Evolutionary conservation across 2,329 filamentous ascomycete genomes (phyloP), one percentile per base, ranked within the genome.

Genomic region (Penicillium sp.): DNA sequence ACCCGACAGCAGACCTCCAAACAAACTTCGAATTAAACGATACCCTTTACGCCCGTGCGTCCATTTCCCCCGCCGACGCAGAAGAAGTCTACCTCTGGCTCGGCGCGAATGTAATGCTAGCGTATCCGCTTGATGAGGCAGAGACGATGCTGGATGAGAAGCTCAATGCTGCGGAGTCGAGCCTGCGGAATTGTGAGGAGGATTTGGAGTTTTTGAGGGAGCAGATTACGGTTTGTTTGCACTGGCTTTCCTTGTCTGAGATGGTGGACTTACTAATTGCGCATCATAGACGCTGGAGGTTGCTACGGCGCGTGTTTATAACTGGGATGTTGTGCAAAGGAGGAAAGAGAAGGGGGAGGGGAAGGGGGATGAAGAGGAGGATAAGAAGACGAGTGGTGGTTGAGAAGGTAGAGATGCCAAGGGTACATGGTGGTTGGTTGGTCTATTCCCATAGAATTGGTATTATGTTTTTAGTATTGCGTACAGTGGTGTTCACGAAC

Each of bases 41-140:
- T 67, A 99, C 93, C 2, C 78, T 99, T 8, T 96, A 90, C 66
- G 88, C 91, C 16, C 93, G 90, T 69, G 93, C 93, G 11, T 80
- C 83, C 37, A 83, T 97, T 48, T 83, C 86, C 18, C 82, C 86
- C 1, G 89, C 88, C 0, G 84, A 72, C 41, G 68, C 72, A 2
- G 70, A 95, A 7, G 92, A 99, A 68, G 92, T 99, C 11, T 95
- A 95, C 67, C 79, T 99, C 46, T 99, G 93, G 93, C 80, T 99
- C n/a, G 93, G 93, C 29, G 92, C 93, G 49, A 99, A 99, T 63
- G 91, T 97, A 40, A 99, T 99, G 93, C 78, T 99, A 51, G 84
- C 93, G 42, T 99, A 99, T 68, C 89, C 91, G 3, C 84, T 97
- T 55, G 81, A 84, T 13, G 93, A 97, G 73, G 93, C 93, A 0